These are phyloP conservation scores for Simmondsia chinensis DNA, from an alignment of 148 eudicot species.

Conservation along the genomic window DNA sequence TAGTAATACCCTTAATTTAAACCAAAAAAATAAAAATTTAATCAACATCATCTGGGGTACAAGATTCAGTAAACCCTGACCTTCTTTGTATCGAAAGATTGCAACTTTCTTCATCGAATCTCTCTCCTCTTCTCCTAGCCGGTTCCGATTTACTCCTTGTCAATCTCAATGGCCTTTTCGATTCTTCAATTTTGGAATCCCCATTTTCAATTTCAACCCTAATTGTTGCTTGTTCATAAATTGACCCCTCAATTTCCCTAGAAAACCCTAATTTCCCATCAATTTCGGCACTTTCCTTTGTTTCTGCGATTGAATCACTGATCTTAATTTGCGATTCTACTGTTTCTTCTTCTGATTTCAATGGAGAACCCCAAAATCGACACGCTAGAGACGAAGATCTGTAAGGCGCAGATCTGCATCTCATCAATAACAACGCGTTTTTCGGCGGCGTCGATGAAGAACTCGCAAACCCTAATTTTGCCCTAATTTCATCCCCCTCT, in stretches of 20 bases:
- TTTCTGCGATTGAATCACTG: slow-evolving; percentile 5
- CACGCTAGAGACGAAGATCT: slow-evolving; percentile 50
- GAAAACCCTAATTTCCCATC: no score
- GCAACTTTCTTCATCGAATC: slow-evolving; percentile 16
- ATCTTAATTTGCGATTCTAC: slow-evolving; percentile 2
- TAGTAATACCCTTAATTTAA: no score
- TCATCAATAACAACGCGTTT: slow-evolving; percentile 53
- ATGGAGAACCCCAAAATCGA: slow-evolving; percentile 37
- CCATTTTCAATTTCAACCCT: not conserved
- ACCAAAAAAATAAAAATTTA: no score
- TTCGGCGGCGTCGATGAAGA: slow-evolving; percentile 31
- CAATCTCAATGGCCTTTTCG: slow-evolving; percentile 16
- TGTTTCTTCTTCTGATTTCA: slow-evolving; percentile 6
- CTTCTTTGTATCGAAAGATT: slow-evolving; percentile 19
- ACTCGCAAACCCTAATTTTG: not conserved
- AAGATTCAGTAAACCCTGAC: slow-evolving; percentile 4
- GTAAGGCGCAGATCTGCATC: slow-evolving; percentile 83
- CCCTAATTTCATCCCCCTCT: not conserved
- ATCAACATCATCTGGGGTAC: slow-evolving; percentile 2
- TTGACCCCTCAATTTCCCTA: not conserved
- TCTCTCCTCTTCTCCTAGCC: slow-evolving; percentile 38
- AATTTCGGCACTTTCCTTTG: no score
- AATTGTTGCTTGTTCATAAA: slow-evolving; percentile 1
- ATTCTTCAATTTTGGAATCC: not conserved
- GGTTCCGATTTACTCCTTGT: slow-evolving; percentile 80